Evolutionary conservation across 768 basidiomycete species (phyloP).

Genomic region (Auricularia heimuer): DNA sequence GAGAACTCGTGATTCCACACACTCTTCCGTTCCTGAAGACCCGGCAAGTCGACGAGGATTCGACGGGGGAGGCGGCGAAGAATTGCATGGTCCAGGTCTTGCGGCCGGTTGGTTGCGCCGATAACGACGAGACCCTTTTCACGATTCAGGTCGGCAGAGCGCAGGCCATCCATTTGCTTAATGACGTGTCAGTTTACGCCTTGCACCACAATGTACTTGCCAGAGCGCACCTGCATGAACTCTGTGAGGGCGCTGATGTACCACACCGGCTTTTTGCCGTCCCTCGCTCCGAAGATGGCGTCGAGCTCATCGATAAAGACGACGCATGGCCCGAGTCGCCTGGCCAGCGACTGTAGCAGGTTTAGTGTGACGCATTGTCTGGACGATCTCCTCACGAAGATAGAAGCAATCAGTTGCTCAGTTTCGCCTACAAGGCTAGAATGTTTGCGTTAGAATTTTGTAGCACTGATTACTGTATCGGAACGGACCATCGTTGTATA

Average conservation of each 20-base stretch:
- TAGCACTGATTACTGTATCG: neutral
- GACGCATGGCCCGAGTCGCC: slow-evolving; percentile 28
- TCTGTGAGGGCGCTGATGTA: slow-evolving; percentile 19
- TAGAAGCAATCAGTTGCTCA: slow-evolving; percentile 15
- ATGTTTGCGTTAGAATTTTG: neutral
- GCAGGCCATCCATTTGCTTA: slow-evolving; percentile 30
- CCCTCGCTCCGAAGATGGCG: slow-evolving; percentile 25
- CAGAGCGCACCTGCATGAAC: slow-evolving; percentile 9
- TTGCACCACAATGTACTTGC: neutral
- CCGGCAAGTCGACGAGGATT: slow-evolving; percentile 29
- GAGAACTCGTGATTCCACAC: neutral
- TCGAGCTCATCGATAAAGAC: slow-evolving; percentile 33
- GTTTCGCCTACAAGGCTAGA: slow-evolving; percentile 10
- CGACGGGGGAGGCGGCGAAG: slow-evolving; percentile 28
- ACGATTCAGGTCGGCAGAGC: slow-evolving; percentile 15
- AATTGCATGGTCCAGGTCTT: slow-evolving; percentile 25
- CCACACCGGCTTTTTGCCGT: slow-evolving; percentile 18
- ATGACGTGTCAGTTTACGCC: neutral
- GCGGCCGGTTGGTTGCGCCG: slow-evolving; percentile 22
- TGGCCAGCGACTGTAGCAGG: slow-evolving; percentile 25
- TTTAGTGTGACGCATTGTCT: neutral
- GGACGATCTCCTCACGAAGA: slow-evolving; percentile 8
- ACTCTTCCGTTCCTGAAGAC: slow-evolving; percentile 24
- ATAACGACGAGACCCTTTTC: slow-evolving; percentile 24
- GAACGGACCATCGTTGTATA: slow-evolving; percentile 15